Evolutionary conservation across 2,329 filamentous ascomycete species (phyloP).

Genomic region (Diaporthe vexans): DNA sequence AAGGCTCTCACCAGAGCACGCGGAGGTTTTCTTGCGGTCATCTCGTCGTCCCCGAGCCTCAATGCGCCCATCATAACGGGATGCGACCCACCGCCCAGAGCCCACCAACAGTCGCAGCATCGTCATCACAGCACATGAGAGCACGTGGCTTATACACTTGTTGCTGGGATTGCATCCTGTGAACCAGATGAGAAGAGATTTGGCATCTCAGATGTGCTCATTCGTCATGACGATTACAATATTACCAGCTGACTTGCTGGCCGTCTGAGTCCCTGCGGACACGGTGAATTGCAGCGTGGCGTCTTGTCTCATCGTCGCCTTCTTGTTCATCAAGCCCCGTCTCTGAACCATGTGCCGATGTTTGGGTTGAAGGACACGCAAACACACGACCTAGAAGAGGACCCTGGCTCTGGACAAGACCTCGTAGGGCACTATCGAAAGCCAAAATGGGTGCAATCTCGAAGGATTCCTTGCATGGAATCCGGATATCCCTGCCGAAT

Average conservation of each 20-base stretch:
- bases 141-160: neutral
- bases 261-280: too few relatives aligned
- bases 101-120: neutral
- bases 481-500: conserved; percentile 23
- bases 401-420: neutral
- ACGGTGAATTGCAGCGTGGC: neutral
- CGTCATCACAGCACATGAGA: conserved; percentile 18
- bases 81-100: conserved; percentile 10
- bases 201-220: conserved; percentile 9
- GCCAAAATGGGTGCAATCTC: conserved; percentile 27
- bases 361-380: neutral
- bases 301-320: neutral
- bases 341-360: too few relatives aligned
- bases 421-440: conserved; percentile 29
- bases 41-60: conserved; percentile 36
- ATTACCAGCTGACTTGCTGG: neutral
- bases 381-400: neutral
- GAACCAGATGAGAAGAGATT: neutral
- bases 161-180: neutral
- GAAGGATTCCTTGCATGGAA: conserved; percentile 13
- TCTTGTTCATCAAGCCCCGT: neutral
- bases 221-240: conserved; percentile 18
- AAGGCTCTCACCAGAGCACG: neutral
- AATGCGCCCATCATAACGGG: conserved; percentile 5
- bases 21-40: conserved; percentile 26